Evolutionary conservation across 805 yeast species (phyloP).

Genomic region (Saccharomycopsis fibuligera): DNA sequence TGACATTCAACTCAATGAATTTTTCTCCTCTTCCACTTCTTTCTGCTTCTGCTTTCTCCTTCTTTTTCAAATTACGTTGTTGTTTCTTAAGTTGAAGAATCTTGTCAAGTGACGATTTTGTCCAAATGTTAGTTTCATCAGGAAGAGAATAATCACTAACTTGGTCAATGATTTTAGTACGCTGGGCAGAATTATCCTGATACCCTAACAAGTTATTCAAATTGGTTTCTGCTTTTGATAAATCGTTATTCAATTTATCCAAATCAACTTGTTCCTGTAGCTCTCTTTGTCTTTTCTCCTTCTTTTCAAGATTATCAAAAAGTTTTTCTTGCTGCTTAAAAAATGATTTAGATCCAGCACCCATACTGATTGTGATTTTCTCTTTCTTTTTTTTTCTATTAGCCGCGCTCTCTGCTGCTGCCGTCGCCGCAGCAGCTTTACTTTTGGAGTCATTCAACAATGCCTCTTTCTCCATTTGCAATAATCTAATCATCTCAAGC

Average conservation of each 20-base stretch:
- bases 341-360: conserved; percentile 51
- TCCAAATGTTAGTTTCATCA: conserved; percentile 63
- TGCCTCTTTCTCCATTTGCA: conserved; percentile 47
- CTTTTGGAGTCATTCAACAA: conserved; percentile 25
- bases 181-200: conserved; percentile 81
- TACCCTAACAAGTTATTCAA: conserved; percentile 68
- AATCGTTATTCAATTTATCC: conserved; percentile 31
- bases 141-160: conserved; percentile 81
- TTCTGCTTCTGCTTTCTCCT: conserved; percentile 51
- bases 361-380: conserved; percentile 44
- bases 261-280: conserved; percentile 29
- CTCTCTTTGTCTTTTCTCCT: conserved; percentile 41
- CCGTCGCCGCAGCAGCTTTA: conserved; percentile 15
- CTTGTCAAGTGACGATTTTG: conserved; percentile 71
- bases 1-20: conserved; percentile 70
- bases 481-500: conserved; percentile 44
- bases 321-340: conserved; percentile 64
- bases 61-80: conserved; percentile 63
- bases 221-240: conserved; percentile 63
- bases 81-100: conserved; percentile 84
- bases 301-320: conserved; percentile 52
- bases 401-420: conserved; percentile 21
- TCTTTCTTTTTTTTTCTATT: conserved; percentile 35
- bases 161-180: conserved; percentile 89
- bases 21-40: conserved; percentile 69